A percentile compares a stretch with the other conserved stretches of the same genome.
Conservation (phyloP, 768 basidiomycete genomes). For the Phylloporus sp. region DNA sequence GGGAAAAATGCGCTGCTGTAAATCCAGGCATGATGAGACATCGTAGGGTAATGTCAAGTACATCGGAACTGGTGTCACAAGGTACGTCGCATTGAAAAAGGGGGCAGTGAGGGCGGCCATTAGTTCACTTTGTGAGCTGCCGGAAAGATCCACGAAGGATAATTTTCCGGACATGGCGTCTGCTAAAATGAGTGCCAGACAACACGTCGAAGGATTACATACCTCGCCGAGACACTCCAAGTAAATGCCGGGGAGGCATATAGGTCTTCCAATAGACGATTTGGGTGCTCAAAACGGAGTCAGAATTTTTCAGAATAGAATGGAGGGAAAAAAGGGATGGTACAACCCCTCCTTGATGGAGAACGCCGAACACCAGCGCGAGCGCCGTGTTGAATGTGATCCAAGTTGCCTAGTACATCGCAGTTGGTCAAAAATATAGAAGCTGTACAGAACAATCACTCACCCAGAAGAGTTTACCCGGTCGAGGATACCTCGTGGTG, state of each 20-base stretch:
- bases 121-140: conserved; percentile 19
- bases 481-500: conserved; percentile 24
- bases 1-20: conserved; percentile 27
- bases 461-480: conserved; percentile 32
- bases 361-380: conserved; percentile 32
- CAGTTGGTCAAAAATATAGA: not conserved
- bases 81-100: conserved; percentile 11
- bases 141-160: conserved; percentile 28
- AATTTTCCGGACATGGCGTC: conserved; percentile 23
- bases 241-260: conserved; percentile 35
- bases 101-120: conserved; percentile 13
- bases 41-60: conserved; percentile 13
- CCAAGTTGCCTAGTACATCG: conserved; percentile 24
- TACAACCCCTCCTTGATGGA: conserved; percentile 41
- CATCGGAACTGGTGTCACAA: conserved; percentile 32
- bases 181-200: conserved; percentile 6
- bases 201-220: not conserved
- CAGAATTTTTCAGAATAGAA: conserved; percentile 13
- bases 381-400: conserved; percentile 26
- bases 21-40: conserved; percentile 21
- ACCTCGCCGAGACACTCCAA: conserved; percentile 27
- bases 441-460: conserved; percentile 1
- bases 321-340: conserved; percentile 35
- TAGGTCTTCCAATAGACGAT: conserved; percentile 40
- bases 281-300: conserved; percentile 3